phyloP scores from a whole-genome alignment of 2,329 filamentous ascomycete species.

The Dendrostoma leiphaemia region DNA sequence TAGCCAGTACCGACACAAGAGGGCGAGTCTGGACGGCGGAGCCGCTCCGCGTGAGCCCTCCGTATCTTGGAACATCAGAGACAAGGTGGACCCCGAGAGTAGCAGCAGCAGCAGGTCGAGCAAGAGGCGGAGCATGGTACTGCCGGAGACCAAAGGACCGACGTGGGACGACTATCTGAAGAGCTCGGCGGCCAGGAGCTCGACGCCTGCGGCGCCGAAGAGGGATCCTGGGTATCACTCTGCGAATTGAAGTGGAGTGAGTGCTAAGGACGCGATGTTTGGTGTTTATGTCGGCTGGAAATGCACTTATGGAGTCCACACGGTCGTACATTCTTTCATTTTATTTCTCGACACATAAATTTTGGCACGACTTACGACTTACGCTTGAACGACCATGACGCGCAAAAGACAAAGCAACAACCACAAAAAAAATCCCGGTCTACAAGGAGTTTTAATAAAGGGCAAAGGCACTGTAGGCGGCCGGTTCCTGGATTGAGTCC shows the following conservation, averaged over 20 bases:
- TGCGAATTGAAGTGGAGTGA: neutral
- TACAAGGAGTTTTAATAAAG: neutral
- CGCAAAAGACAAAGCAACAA: neutral
- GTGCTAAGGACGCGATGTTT: neutral
- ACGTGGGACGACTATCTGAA: slow-evolving; percentile 31
- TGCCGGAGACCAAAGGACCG: slow-evolving; percentile 25
- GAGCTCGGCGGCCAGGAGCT: slow-evolving; percentile 15
- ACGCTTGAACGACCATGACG: neutral
- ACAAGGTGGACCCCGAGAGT: slow-evolving; percentile 9
- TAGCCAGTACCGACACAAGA: slow-evolving; percentile 3
- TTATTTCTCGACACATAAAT: neutral
- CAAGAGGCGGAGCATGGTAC: slow-evolving; percentile 17
- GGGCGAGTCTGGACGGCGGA: slow-evolving; percentile 14
- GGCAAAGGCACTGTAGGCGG: neutral
- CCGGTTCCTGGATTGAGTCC: neutral
- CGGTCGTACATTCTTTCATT: neutral
- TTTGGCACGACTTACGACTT: neutral
- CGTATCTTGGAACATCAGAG: neutral
- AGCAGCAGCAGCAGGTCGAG: slow-evolving; percentile 8
- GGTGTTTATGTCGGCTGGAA: too few relatives aligned
- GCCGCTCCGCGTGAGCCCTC: slow-evolving; percentile 4
- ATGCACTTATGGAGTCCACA: too few relatives aligned
- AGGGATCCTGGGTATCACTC: slow-evolving; percentile 7
- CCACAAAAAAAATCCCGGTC: neutral
- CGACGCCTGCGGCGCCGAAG: slow-evolving; percentile 6